Evolutionary conservation across 352 stramenopile species (phyloP).

Genomic region (Globisporangium megalacanthum): DNA sequence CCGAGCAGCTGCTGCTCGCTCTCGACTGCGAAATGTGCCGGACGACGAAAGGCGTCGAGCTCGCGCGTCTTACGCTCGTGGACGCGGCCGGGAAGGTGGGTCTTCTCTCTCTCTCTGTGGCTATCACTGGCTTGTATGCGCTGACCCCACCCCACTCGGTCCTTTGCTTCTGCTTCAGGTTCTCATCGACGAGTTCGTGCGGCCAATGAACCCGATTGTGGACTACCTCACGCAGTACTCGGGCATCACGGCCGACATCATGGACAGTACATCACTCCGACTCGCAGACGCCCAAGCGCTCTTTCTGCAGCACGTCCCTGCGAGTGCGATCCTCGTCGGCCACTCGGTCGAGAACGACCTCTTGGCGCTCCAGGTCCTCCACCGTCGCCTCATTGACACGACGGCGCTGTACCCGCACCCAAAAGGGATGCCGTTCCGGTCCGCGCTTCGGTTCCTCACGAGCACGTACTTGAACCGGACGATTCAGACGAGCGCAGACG

Average conservation of each 20-base stretch:
- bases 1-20: constrained; percentile 54
- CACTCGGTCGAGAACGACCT: constrained; percentile 89
- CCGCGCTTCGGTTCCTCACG: constrained; percentile 65
- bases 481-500: constrained; percentile 68
- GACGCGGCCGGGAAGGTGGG: constrained; percentile 50
- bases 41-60: constrained; percentile 82
- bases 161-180: constrained; percentile 17
- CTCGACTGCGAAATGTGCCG: constrained; percentile 88
- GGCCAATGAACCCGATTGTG: constrained; percentile 75
- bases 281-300: constrained; percentile 61
- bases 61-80: constrained; percentile 68
- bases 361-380: constrained; percentile 54
- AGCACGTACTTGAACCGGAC: constrained; percentile 63
- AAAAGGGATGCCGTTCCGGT: constrained; percentile 71
- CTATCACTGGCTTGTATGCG: too few species aligned
- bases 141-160: too few species aligned
- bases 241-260: constrained; percentile 78
- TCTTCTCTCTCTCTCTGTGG: too few species aligned
- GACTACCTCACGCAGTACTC: constrained; percentile 88
- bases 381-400: constrained; percentile 79
- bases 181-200: constrained; percentile 77
- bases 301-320: constrained; percentile 52
- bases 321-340: constrained; percentile 78
- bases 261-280: constrained; percentile 55
- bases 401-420: constrained; percentile 77